Conservation (phyloP, 352 stramenopile species). For the Phytophthora pisi region DNA sequence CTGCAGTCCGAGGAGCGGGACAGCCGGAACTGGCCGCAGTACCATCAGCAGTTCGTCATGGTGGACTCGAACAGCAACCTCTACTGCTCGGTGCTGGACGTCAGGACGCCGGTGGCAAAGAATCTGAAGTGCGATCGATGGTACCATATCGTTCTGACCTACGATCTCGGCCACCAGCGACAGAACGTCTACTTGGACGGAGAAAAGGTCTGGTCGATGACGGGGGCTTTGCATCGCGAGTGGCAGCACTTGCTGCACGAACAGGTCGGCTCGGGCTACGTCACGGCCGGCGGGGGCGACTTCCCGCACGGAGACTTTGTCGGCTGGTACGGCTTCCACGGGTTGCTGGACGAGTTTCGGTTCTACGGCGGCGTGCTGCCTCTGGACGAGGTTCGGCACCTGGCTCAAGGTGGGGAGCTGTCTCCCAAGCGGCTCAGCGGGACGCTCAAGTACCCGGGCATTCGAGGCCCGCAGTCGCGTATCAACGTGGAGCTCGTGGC, state of each 20-base stretch:
- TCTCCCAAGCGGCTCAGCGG: constrained; percentile 4
- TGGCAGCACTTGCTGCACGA: constrained; percentile 43
- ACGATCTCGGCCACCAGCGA: constrained; percentile 23
- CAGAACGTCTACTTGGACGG: constrained; percentile 52
- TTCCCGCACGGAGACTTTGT: constrained; percentile 34
- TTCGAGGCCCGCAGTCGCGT: constrained; percentile 10
- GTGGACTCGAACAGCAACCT: constrained; percentile 46
- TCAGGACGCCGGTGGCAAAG: constrained; percentile 26
- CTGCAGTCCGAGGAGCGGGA: constrained; percentile 42
- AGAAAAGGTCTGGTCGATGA: constrained; percentile 22
- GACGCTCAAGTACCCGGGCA: constrained; percentile 16
- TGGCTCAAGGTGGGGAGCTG: constrained; percentile 8
- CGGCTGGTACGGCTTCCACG: constrained; percentile 56
- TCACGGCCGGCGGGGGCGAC: constrained; percentile 29
- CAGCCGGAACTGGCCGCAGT: constrained; percentile 40
- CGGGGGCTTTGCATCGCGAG: constrained; percentile 34
- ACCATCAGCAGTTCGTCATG: constrained; percentile 48
- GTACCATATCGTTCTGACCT: constrained; percentile 56
- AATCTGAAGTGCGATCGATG: constrained; percentile 36
- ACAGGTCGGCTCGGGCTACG: constrained; percentile 50
- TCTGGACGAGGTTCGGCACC: constrained; percentile 1
- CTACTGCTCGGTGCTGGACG: constrained; percentile 54
- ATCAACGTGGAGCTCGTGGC: constrained; percentile 16
- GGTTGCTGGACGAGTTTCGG: constrained; percentile 43
- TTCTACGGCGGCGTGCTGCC: constrained; percentile 22